Evolutionary conservation across 2,329 filamentous ascomycete species (phyloP), one percentile per base, ranked within the genome.

Genomic region (Macrophomina pseudophaseolina): DNA sequence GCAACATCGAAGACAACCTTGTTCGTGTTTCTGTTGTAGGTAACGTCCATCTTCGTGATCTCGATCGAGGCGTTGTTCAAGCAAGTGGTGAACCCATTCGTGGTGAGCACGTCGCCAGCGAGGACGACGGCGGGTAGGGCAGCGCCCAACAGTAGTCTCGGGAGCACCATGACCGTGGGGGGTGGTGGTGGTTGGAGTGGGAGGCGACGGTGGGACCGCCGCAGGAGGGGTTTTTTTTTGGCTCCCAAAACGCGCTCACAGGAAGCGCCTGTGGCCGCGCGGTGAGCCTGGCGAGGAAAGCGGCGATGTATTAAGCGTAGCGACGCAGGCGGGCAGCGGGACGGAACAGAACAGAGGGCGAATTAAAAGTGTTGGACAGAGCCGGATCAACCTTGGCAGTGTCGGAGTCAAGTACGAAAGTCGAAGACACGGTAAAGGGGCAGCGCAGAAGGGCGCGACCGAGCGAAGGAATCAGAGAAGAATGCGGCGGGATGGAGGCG

Each of bases 1-100:
- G 89, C 87, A 28, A 97, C 87, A 76, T 98, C 89, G 79, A 97
- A 98, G 3, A 82, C 86, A 68, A 98, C 86, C 58, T 85, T 86
- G 75, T 91, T 89, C 68, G 89, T 88, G 67, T 86, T 84, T 70
- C 90, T 89, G 82, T 97, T 87, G 81, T 96, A 98, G 72, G 86
- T 82, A 68, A 97, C 90, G 72, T 94, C 83, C 69, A 96, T 83
- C 72, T 86, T 88, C 71, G 93, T 83, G 64, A 97, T 90, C 69
- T 85, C 85, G 73, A 98, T 88, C 44, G 82, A 80, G 67, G 82
- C 74, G 72, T 86, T 80, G 67, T 83, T 78, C 72, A 85, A 72
- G 80, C 95, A 98, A 70, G 89, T 88, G 73, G 84, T 87, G 81
- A 95, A 97, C 67, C 93, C 92, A 69, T 86, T 87, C 30, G 94